Base-by-base conservation (phyloP, 2,329 filamentous ascomycete genomes). In the Aspergillus intermedius region DNA sequence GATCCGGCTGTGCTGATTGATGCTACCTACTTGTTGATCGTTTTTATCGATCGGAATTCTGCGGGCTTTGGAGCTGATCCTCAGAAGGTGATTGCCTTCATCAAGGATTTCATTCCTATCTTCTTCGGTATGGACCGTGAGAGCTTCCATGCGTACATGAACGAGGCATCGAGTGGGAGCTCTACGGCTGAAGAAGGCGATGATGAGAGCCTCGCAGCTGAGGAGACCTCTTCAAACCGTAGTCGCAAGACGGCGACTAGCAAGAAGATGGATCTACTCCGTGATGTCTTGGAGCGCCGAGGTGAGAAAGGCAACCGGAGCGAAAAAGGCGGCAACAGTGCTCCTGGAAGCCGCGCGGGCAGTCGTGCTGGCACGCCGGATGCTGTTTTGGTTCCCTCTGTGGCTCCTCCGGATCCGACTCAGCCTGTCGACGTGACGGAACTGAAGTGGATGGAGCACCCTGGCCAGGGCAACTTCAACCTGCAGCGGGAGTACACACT, bases 331-430 rank as follows among this genome's bases (percentile, higher is more conserved):
- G 87, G 86, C 53, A 37, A 37, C 34, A 91, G 86, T 58, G 76
- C 81, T n/a, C 81, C 81, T 1, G 84, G 80, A 12, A 95, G 88
- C 71, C 25, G 25, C 10, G 8, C 25, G 3, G 25, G 25, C 12
- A 40, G 37, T 10, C 89, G 94, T 61, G 90, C 93, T 59, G 90
- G 87, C 0, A 95, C 91, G 0, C 91, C 93, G 0, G 91, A 94
- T 60, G 81, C 84, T 19, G 81, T 60, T 32, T 60, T 63, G 17
- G 59, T 66, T 32, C 55, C 60, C 3, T 69, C 68, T 6, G 63
- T 65, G 0, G 60, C 66, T 2, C 57, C 62, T 5, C 66, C 67
- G 4, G 23, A 85, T 81, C 47, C 8, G 77, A 87, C 46, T 77
- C 87, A 53, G 67, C 74, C 30, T 64, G 76, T 62, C 43, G 76